A percentile compares a stretch with the other conserved stretches of the same genome.
Conservation (phyloP, 2,329 filamentous ascomycete species). For the Diaporthe vaccinii region DNA sequence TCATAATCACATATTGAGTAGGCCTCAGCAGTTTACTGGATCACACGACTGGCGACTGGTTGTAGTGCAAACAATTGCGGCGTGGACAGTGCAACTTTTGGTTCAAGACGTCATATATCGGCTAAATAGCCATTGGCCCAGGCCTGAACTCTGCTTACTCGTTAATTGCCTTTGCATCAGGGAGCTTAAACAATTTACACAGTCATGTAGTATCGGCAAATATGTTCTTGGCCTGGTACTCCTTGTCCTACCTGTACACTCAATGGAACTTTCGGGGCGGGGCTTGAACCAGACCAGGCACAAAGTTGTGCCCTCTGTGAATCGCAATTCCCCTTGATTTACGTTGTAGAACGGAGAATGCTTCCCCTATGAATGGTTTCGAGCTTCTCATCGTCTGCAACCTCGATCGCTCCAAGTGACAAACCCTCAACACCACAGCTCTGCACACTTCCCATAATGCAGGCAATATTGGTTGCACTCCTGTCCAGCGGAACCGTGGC, state of each 20-base stretch:
- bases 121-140: neutral
- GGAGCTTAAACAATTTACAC: no score
- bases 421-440: no score
- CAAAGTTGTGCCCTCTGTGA: neutral
- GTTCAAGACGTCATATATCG: neutral
- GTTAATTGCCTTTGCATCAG: neutral
- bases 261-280: neutral
- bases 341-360: no score
- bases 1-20: neutral
- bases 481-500: neutral
- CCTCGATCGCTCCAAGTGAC: neutral
- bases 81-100: neutral
- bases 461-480: neutral
- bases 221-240: fast-evolving
- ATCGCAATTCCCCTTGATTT: no score
- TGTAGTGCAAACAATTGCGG: neutral
- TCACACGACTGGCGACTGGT: no score
- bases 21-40: no score
- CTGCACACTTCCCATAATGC: neutral
- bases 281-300: neutral
- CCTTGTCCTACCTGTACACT: neutral
- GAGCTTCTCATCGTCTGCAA: fast-evolving
- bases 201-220: neutral
- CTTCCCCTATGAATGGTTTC: fast-evolving
- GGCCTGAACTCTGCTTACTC: neutral